These are phyloP conservation scores for Phytophthora pini DNA, from an alignment of 352 stramenopile species.

Conservation along the genomic window DNA sequence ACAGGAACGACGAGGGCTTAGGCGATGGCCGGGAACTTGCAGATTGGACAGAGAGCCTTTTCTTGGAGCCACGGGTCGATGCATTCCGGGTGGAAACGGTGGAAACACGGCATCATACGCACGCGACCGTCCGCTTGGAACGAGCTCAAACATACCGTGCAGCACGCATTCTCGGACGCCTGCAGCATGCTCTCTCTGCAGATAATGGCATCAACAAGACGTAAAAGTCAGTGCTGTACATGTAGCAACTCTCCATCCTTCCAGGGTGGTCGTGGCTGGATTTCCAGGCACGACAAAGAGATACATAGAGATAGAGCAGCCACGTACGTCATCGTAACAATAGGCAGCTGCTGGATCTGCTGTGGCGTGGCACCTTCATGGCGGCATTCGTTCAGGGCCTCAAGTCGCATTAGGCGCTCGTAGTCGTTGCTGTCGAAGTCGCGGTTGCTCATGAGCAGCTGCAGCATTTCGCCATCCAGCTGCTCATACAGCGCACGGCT, in stretches of 20 bases:
- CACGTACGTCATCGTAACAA: constrained; percentile 70
- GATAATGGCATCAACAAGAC: constrained; percentile 3
- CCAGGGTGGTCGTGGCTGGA: background rate
- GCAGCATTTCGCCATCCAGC: constrained; percentile 65
- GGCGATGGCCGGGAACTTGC: constrained; percentile 76
- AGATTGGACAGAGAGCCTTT: constrained; percentile 79
- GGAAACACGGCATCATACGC: constrained; percentile 81
- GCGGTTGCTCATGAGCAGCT: constrained; percentile 68
- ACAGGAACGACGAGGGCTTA: constrained; percentile 18
- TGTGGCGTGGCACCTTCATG: constrained; percentile 52
- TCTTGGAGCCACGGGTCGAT: constrained; percentile 81
- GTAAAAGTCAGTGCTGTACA: constrained; percentile 2
- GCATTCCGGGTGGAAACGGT: constrained; percentile 76
- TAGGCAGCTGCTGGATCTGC: constrained; percentile 69
- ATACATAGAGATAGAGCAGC: constrained; percentile 13
- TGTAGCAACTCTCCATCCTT: constrained; percentile 3
- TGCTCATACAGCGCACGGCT: constrained; percentile 73
- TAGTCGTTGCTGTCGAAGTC: constrained; percentile 82
- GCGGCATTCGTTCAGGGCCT: constrained; percentile 64
- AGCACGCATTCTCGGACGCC: constrained; percentile 55
- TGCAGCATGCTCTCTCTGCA: constrained; percentile 70
- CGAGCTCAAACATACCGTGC: constrained; percentile 70
- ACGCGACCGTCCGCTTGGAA: constrained; percentile 51
- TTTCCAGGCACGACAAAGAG: constrained; percentile 1
- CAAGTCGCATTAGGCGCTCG: constrained; percentile 70